Evolutionary conservation across 2,329 filamentous ascomycete genomes (phyloP), one percentile per base, ranked within the genome.

Genomic region (Trichoderma citrinoviride): DNA sequence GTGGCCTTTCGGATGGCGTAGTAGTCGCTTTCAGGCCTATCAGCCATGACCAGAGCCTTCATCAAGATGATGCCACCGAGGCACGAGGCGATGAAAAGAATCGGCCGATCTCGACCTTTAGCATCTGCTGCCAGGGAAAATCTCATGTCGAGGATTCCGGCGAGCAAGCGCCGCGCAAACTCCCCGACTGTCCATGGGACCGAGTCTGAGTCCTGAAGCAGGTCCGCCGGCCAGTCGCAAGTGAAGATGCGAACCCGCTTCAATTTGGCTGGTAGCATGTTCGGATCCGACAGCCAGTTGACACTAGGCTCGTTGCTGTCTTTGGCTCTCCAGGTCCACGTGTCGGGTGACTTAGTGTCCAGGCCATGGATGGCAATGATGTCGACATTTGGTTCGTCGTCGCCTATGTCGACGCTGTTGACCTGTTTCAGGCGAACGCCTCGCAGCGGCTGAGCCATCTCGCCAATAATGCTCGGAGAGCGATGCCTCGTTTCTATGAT

Each of bases 331-430:
- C 68, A 72, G 49, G 54, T 69, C 73, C 71, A 75, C 4, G 73
- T 74, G 23, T 72, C 70, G 3, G 68, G 71, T 44, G 72, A 73
- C n/a, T 68, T 68, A 10, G 73, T 73, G 57, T 75, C 71, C 29
- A 75, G 66, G 64, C 73, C 70, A 68, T 73, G 78, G 37, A 80
- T 76, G n/a, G 79, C 68, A 33, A 77, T 74, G 50, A 79, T 71
- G 14, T 74, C 72, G 23, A 69, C 56, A 12, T 73, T 67, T 14
- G 56, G 27, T n/a, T 52, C 49, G 25, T 17, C 25, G 15, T 33
- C 49, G 49, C 17, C 5, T 5, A 15, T 1, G 5, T 27, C 21
- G 25, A 2, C 17, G 15, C 15, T n/a, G 46, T 50, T 50, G 46
- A 50, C 46, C n/a, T 50, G 46, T 25, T n/a, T 23, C 0, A 49